These are phyloP conservation scores for Ganoderma multipileum DNA, from an alignment of 1,284 basidiomycete genomes.

Conservation along the genomic window DNA sequence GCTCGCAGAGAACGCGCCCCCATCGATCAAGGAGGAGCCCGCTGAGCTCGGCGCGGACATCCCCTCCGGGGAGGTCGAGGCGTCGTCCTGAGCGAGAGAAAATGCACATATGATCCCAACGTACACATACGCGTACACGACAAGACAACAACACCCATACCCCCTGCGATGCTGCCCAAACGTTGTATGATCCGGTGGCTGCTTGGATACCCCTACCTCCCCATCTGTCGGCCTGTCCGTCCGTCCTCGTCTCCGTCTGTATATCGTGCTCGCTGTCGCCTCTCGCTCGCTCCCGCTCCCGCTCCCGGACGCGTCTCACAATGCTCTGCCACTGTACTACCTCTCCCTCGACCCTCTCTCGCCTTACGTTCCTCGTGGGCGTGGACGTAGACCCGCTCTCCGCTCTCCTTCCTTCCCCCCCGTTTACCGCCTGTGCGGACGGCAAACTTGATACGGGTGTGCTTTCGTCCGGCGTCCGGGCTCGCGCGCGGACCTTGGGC, in stretches of 20 bases:
- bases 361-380: neutral
- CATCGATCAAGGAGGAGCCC: slow-evolving; percentile 35
- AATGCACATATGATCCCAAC: slow-evolving; percentile 21
- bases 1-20: slow-evolving; percentile 31
- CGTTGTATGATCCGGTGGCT: slow-evolving; percentile 32
- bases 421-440: neutral
- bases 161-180: slow-evolving; percentile 28
- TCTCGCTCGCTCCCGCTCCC: slow-evolving; percentile 9
- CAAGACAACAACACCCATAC: slow-evolving; percentile 28
- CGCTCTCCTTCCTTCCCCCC: neutral
- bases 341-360: slow-evolving; percentile 19
- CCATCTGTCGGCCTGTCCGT: neutral
- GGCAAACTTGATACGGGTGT: slow-evolving; percentile 17
- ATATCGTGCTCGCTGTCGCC: slow-evolving; percentile 31
- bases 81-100: slow-evolving; percentile 27
- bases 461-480: slow-evolving; percentile 15
- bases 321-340: slow-evolving; percentile 30
- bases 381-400: slow-evolving; percentile 2
- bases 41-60: slow-evolving; percentile 24
- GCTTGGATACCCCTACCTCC: slow-evolving; percentile 39
- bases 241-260: slow-evolving; percentile 22
- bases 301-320: slow-evolving; percentile 17
- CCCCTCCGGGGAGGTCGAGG: slow-evolving; percentile 35
- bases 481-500: slow-evolving; percentile 52
- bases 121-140: slow-evolving; percentile 16